Evolutionary conservation across 108 stramenopile genomes (phyloP).

Genomic region (Cylindrotheca fusiformis): DNA sequence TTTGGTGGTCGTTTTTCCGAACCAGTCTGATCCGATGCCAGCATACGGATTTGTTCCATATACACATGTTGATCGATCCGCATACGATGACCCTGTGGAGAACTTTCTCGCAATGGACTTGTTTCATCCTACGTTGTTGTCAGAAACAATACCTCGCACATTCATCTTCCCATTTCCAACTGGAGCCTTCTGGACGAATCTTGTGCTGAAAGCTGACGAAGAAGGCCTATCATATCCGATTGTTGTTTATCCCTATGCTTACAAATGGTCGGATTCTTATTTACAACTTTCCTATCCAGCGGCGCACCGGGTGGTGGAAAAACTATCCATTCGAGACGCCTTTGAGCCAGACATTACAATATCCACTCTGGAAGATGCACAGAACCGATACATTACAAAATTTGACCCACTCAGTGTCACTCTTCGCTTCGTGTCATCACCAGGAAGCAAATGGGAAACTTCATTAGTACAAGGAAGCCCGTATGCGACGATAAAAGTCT

Average conservation of each 20-base stretch:
- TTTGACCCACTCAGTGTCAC: conserved; percentile 84
- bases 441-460: conserved; percentile 55
- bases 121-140: conserved; percentile 63
- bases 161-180: conserved; percentile 79
- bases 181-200: conserved; percentile 88
- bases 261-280: conserved; percentile 65
- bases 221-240: conserved; percentile 72
- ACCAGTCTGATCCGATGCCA: conserved; percentile 4
- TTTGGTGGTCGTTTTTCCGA: conserved; percentile 18
- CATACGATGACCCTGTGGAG: conserved; percentile 61
- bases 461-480: conserved; percentile 83
- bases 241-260: conserved; percentile 80
- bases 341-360: conserved; percentile 73
- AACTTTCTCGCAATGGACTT: conserved; percentile 55
- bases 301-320: conserved; percentile 40
- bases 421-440: conserved; percentile 45
- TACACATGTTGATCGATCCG: conserved; percentile 49
- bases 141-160: conserved; percentile 11
- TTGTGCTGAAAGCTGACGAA: conserved; percentile 54
- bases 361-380: conserved; percentile 39
- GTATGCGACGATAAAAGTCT: conserved; percentile 64
- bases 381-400: conserved; percentile 45
- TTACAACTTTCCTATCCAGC: conserved; percentile 76
- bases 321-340: conserved; percentile 47
- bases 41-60: conserved; percentile 38